Evolutionary conservation across 1,284 basidiomycete species (phyloP).

Genomic region (Rhodotorula glutinis): DNA sequence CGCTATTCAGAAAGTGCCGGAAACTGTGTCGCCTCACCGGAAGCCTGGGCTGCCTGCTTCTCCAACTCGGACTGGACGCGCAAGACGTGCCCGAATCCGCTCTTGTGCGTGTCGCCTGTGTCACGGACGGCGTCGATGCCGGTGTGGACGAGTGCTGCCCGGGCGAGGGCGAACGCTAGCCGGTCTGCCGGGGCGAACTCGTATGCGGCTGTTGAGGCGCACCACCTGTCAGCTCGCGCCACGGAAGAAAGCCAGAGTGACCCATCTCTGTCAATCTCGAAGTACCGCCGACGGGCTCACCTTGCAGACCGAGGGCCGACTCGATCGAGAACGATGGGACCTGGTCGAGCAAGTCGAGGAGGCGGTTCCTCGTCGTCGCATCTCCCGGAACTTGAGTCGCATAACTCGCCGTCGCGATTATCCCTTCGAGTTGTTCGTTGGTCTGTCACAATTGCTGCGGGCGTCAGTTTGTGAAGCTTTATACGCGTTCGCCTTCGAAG

Average conservation of each 20-base stretch:
- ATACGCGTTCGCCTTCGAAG: slow-evolving; percentile 1
- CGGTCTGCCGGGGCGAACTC: slow-evolving; percentile 75
- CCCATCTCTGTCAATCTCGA: too few species aligned
- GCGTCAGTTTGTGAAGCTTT: slow-evolving; percentile 46
- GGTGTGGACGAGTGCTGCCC: slow-evolving; percentile 67
- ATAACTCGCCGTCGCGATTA: slow-evolving; percentile 41
- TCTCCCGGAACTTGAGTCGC: slow-evolving; percentile 4
- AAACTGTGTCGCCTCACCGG: slow-evolving; percentile 53
- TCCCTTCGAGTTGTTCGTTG: slow-evolving; percentile 36
- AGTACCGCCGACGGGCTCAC: slow-evolving; percentile 1
- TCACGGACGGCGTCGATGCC: slow-evolving; percentile 51
- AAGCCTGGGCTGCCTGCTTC: slow-evolving; percentile 30
- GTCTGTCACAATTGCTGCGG: too few species aligned
- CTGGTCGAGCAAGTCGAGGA: slow-evolving; percentile 4
- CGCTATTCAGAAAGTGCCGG: slow-evolving; percentile 44
- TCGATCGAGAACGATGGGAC: slow-evolving; percentile 69
- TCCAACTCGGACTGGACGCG: slow-evolving; percentile 59
- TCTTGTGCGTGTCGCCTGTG: slow-evolving; percentile 49
- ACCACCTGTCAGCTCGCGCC: neutral
- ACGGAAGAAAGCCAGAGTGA: too few species aligned
- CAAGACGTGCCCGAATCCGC: slow-evolving; percentile 53
- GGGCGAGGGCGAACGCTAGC: slow-evolving; percentile 69
- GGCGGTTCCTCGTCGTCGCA: neutral
- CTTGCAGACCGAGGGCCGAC: slow-evolving; percentile 55
- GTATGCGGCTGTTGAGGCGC: slow-evolving; percentile 47